Conservation (phyloP, 2,329 filamentous ascomycete species). For the Chaetomiaceae sp. region DNA sequence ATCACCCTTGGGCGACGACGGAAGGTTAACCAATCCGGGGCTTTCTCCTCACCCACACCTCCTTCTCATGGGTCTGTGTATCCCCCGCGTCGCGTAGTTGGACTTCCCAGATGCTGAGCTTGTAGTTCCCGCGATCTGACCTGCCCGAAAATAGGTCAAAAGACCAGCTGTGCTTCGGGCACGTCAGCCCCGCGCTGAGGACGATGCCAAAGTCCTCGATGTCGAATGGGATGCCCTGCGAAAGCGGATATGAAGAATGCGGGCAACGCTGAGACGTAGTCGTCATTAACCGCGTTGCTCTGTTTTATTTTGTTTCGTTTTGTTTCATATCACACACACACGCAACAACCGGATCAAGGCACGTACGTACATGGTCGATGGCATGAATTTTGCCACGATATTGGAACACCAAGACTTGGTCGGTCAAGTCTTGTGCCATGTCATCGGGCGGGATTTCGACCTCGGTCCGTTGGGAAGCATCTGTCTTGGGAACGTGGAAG, state of each 20-base stretch:
- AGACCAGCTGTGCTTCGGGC: constrained; percentile 67
- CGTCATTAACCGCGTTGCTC: neutral
- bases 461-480: constrained; percentile 36
- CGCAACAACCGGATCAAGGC: neutral
- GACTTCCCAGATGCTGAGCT: constrained; percentile 60
- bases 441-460: constrained; percentile 35
- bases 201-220: constrained; percentile 68
- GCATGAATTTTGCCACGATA: constrained; percentile 63
- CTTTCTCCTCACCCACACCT: constrained; percentile 44
- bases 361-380: constrained; percentile 57
- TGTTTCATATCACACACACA: no score
- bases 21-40: constrained; percentile 36
- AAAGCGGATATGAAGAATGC: constrained; percentile 63
- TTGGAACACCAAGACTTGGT: constrained; percentile 63
- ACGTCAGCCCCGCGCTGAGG: constrained; percentile 58
- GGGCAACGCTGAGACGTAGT: constrained; percentile 53
- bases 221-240: constrained; percentile 59
- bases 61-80: constrained; percentile 24
- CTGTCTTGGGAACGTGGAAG: constrained; percentile 45
- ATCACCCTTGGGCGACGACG: no score
- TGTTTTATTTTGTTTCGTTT: no score
- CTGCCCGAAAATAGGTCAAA: constrained; percentile 64
- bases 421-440: constrained; percentile 37
- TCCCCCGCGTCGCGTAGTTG: constrained; percentile 41
- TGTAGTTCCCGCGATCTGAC: constrained; percentile 59